Evolutionary conservation across 306 rosid genomes (phyloP), one percentile per base, ranked within the genome.

Genomic region (Gastrolobium bilobum): DNA sequence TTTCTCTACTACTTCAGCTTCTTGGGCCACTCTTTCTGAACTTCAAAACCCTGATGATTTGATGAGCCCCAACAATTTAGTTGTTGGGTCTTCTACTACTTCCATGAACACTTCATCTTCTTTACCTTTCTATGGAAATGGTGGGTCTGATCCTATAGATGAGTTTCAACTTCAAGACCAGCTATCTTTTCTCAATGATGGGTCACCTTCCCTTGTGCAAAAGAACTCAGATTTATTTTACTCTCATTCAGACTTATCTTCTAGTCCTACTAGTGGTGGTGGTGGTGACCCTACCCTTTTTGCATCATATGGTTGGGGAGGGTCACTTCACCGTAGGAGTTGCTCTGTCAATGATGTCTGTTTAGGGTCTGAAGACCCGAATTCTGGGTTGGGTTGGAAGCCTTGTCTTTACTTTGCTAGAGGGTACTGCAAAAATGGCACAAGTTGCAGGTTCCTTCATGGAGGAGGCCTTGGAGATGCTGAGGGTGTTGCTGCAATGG

Each of bases 131-230:
- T 93, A 84, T 62, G 83, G 81, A 34, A 81, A 81, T 30, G 87
- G 83, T 37, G 85, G 84, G 2, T 47, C 83, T 11, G 94, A 92
- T 71, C 83, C 91, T 46, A 80, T 93, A 2, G 99, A 93, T 78
- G 99, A 96, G 11, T 93, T 89, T 33, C 99, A 87, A 54, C 93
- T 91, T 14, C 98, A 96, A 39, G 96, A 96, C 65, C 99, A 93
- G 78, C 94, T 95, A 31, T 87, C 97, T 10, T 95, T 95, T 79
- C 86, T 95, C 29, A 95, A 93, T 72, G 97, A 95, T 11, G 92
- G 89, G 31, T 71, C 92, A 4, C 84, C 91, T 0, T 60, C 86
- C 1, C 81, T 87, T 15, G 82, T 67, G 0, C 76, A 85, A 15
- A 92, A 87, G 52, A 84, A 76, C 56, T 72, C 89, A 4, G 97